Conservation (phyloP, 2,329 filamentous ascomycete genomes). For the Scedosporium dehoogii region DNA sequence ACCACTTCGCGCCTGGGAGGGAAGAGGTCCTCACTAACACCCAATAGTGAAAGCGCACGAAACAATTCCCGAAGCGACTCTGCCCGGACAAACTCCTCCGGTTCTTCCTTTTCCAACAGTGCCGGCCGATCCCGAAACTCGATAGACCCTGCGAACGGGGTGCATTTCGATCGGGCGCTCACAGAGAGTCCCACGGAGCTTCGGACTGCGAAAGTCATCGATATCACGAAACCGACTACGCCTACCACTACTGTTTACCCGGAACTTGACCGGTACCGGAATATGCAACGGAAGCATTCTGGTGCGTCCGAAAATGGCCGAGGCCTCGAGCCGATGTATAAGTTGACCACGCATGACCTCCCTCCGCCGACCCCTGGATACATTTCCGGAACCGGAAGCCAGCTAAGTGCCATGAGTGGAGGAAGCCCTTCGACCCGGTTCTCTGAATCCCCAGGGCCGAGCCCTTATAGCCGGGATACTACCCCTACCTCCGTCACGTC, state of each 20-base stretch:
- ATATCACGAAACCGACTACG: conserved; percentile 22
- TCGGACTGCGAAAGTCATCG: conserved; percentile 29
- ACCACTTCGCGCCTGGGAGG: conserved; percentile 24
- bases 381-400: conserved; percentile 48
- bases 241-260: conserved; percentile 35
- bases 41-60: conserved; percentile 22
- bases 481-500: conserved; percentile 72
- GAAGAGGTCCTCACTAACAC: conserved; percentile 37
- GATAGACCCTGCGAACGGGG: conserved; percentile 21
- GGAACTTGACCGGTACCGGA: conserved; percentile 52
- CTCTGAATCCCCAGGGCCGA: conserved; percentile 60
- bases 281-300: conserved; percentile 27
- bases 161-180: conserved; percentile 30
- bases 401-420: conserved; percentile 49
- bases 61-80: conserved; percentile 25
- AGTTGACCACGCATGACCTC: conserved; percentile 51
- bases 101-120: conserved; percentile 23
- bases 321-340: conserved; percentile 23
- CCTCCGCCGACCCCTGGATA: conserved; percentile 55
- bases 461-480: conserved; percentile 65
- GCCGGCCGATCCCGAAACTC: conserved; percentile 24
- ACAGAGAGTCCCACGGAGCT: conserved; percentile 35
- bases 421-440: conserved; percentile 63
- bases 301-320: conserved; percentile 14
- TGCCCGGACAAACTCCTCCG: conserved; percentile 28